Conservation (phyloP, 345 rosid species). For the Arabis hirsuta region DNA sequence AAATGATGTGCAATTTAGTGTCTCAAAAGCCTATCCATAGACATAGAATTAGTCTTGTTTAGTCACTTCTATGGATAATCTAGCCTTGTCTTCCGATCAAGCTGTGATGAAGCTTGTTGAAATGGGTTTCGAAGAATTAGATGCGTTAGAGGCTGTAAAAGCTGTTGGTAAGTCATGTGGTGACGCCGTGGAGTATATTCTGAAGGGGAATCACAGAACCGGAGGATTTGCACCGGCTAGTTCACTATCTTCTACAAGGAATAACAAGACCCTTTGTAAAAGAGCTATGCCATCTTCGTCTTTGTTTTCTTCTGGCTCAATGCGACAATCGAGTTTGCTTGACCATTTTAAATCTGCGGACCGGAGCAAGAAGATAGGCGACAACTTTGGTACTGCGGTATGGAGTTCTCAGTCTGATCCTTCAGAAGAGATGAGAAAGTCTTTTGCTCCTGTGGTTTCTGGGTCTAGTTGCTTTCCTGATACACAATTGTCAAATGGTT, state of each 20-base stretch:
- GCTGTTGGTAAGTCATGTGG: slow-evolving; percentile 62
- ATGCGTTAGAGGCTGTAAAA: slow-evolving; percentile 59
- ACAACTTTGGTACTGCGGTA: slow-evolving; percentile 23
- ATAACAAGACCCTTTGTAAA: slow-evolving; percentile 43
- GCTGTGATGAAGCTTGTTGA: slow-evolving; percentile 55
- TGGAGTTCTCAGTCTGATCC: slow-evolving; percentile 34
- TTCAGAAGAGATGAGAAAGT: slow-evolving; percentile 30
- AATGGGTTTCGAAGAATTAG: slow-evolving; percentile 72
- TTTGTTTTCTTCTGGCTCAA: slow-evolving; percentile 37
- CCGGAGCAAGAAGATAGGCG: slow-evolving; percentile 43
- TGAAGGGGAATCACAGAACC: slow-evolving; percentile 47
- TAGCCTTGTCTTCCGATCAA: slow-evolving; percentile 39
- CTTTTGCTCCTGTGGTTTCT: slow-evolving; percentile 5
- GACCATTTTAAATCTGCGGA: slow-evolving; percentile 58
- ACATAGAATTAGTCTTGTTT: no score
- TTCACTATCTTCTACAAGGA: slow-evolving; percentile 36
- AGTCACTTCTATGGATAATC: slow-evolving; percentile 39
- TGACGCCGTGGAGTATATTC: slow-evolving; percentile 59
- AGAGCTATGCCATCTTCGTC: slow-evolving; percentile 39
- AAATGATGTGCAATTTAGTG: slow-evolving; percentile 9
- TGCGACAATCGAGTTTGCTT: slow-evolving; percentile 60
- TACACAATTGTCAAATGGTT: slow-evolving; percentile 25
- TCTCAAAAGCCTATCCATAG: neutral
- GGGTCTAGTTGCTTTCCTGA: slow-evolving; percentile 33
- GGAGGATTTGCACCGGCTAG: slow-evolving; percentile 40